Evolutionary conservation across 345 rosid species (phyloP).

Genomic region (Gossypium raimondii): DNA sequence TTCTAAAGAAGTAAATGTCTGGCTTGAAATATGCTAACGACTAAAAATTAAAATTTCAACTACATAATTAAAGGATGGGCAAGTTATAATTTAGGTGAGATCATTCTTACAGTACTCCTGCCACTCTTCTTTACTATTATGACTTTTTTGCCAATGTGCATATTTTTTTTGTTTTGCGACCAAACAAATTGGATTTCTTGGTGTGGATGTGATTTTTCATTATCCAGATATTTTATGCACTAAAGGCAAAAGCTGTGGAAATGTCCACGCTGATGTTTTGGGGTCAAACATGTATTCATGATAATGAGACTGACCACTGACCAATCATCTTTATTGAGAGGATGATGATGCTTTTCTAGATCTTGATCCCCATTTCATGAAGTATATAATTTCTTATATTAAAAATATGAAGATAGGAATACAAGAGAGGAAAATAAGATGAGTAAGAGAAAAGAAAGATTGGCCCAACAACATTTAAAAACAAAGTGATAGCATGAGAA

Average conservation of each 20-base stretch:
- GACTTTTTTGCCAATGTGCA: background rate
- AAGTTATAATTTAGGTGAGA: too few relatives aligned
- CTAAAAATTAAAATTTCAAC: too few relatives aligned
- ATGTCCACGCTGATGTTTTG: background rate
- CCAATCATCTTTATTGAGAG: too few relatives aligned
- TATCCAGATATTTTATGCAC: background rate
- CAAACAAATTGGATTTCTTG: too few relatives aligned
- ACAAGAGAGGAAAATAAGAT: background rate
- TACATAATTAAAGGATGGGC: too few relatives aligned
- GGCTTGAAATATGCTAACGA: too few relatives aligned
- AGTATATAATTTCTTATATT: too few relatives aligned
- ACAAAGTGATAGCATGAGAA: background rate
- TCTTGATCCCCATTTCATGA: background rate
- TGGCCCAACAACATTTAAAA: background rate
- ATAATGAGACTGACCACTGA: background rate
- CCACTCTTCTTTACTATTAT: background rate
- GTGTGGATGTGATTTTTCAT: background rate
- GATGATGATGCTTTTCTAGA: background rate
- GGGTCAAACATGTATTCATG: background rate
- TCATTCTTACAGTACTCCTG: too few relatives aligned
- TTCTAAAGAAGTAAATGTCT: too few relatives aligned
- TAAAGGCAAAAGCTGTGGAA: background rate
- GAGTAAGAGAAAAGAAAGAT: background rate
- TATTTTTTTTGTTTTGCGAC: background rate
- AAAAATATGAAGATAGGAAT: background rate